phyloP scores from a whole-genome alignment of 2,329 filamentous ascomycete genomes.

The Fusarium praegraminearum region DNA sequence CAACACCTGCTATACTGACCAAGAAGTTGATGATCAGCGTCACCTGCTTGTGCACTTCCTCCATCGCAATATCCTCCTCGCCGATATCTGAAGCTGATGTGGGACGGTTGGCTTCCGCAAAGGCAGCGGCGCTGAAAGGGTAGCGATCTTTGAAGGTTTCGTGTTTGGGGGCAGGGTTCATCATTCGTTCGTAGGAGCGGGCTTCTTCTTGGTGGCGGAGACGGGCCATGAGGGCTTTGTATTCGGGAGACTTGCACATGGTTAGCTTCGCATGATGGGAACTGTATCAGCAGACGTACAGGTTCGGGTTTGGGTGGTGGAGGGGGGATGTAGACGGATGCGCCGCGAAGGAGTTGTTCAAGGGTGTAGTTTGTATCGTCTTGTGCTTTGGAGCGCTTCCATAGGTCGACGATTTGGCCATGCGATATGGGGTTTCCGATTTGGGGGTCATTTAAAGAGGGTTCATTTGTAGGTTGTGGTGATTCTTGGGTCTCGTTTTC shows the following conservation, averaged over 20 bases:
- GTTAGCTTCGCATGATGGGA: constrained; percentile 1
- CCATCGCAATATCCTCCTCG: constrained; percentile 74
- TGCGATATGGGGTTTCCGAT: constrained; percentile 79
- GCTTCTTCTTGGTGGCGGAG: constrained; percentile 87
- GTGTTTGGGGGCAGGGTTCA: constrained; percentile 67
- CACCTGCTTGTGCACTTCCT: constrained; percentile 83
- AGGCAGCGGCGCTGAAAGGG: constrained; percentile 66
- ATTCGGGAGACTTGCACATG: constrained; percentile 74
- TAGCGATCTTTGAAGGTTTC: constrained; percentile 72
- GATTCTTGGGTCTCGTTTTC: constrained; percentile 32
- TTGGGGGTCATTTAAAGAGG: constrained; percentile 61
- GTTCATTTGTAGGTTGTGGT: constrained; percentile 58
- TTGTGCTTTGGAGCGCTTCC: constrained; percentile 61
- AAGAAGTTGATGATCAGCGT: constrained; percentile 91
- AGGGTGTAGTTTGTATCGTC: constrained; percentile 62
- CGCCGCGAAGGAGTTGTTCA: constrained; percentile 77
- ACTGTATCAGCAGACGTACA: constrained; percentile 62
- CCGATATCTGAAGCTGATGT: constrained; percentile 60
- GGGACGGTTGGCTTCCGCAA: constrained; percentile 66
- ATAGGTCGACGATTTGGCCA: constrained; percentile 73
- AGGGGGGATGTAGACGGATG: constrained; percentile 81
- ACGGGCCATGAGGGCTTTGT: constrained; percentile 86
- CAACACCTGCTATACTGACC: constrained; percentile 84
- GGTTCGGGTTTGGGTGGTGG: constrained; percentile 82
- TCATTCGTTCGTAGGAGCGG: constrained; percentile 84